Percentiles rank a stretch among this genome's conserved stretches.
Evolutionary conservation across 2,329 filamentous ascomycete species (phyloP).

Genomic region (Phaeosphaeriaceae sp.): DNA sequence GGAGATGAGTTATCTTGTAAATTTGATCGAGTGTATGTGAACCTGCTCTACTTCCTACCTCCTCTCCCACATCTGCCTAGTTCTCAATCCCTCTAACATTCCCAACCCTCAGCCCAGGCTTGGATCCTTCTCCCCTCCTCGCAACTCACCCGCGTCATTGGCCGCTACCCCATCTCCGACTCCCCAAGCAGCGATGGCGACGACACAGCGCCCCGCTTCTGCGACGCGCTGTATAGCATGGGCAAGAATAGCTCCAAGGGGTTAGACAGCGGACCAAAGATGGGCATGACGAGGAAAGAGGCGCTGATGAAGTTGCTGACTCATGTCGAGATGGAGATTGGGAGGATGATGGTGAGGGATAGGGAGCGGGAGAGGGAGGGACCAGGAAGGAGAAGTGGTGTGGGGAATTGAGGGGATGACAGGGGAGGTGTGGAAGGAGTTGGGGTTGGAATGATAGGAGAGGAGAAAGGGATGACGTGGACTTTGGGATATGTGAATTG

Average conservation of each 20-base stretch:
- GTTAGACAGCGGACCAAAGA: slow-evolving; percentile 24
- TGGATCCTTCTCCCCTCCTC: slow-evolving; percentile 19
- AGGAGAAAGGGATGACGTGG: too few relatives aligned
- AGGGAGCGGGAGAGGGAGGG: neutral
- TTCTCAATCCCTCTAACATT: neutral
- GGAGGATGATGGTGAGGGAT: slow-evolving; percentile 8
- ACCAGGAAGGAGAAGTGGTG: neutral
- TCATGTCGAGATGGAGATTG: slow-evolving; percentile 9
- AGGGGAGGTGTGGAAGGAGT: neutral
- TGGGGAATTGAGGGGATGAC: neutral
- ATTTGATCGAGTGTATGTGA: slow-evolving; percentile 27
- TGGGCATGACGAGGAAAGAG: slow-evolving; percentile 17
- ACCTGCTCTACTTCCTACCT: neutral
- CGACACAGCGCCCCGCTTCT: slow-evolving; percentile 7
- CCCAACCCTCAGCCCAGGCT: slow-evolving; percentile 8
- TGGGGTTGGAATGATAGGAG: neutral
- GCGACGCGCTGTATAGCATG: slow-evolving; percentile 23
- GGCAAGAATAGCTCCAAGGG: slow-evolving; percentile 12
- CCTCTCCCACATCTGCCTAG: neutral
- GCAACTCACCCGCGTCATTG: slow-evolving; percentile 17
- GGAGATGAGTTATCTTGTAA: slow-evolving; percentile 16
- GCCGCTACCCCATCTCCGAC: slow-evolving; percentile 14
- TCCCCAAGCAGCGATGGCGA: neutral
- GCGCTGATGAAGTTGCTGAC: slow-evolving; percentile 19
- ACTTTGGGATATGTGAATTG: too few relatives aligned